Base-by-base conservation (phyloP, 2,329 filamentous ascomycete genomes). In the Sporothrix curviconia region DNA sequence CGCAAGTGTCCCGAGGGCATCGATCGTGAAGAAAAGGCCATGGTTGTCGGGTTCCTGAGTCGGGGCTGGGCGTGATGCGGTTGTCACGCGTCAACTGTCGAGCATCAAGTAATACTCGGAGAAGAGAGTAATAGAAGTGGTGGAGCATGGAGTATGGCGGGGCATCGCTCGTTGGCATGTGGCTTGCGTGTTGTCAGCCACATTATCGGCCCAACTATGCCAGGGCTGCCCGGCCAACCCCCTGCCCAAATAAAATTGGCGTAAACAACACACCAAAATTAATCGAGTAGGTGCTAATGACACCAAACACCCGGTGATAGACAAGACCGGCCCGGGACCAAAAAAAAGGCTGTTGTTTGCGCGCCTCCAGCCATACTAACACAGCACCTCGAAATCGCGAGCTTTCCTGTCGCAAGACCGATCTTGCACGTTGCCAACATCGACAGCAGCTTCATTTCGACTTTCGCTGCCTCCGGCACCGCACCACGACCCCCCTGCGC, bases 1-100 rank as follows among this genome's bases (percentile, higher is more conserved):
- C 87, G 86, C 66, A 89, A 74, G 66, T 91, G 86, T 25, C 84
- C 83, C 3, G 85, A 80, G 17, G 89, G 71, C 2, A 79, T 75
- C 61, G 61, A 59, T 25, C 64, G 59, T 8, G 61, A 57, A n/a
- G 61, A 53, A 11, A 60, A 62, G 3, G 62, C 56, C 64, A 65
- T 65, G 36, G 22, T 39, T 37, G 42, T 44, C 25, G 40, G 9
- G 22, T 22, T 36, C 15, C 50, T n/a, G n/a, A 12, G 2, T 50
- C 6, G 8, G 17, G 5, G 4, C 22, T 39, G 14, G 30, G 28
- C 17, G 24, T 7, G 28, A 14, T n/a, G 44, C 22, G 36, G 25
- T 42, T 47, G 36, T 42, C 34, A 30, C 32, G 30, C 30, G 42
- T 57, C 37, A 25, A 9, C 28, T 30, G 22, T 56, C 15, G 44